A percentile compares a stretch with the other conserved stretches of the same genome.
These are phyloP conservation scores for Styphnolobium japonicum DNA, from an alignment of 306 rosid genomes.

Conservation along the genomic window DNA sequence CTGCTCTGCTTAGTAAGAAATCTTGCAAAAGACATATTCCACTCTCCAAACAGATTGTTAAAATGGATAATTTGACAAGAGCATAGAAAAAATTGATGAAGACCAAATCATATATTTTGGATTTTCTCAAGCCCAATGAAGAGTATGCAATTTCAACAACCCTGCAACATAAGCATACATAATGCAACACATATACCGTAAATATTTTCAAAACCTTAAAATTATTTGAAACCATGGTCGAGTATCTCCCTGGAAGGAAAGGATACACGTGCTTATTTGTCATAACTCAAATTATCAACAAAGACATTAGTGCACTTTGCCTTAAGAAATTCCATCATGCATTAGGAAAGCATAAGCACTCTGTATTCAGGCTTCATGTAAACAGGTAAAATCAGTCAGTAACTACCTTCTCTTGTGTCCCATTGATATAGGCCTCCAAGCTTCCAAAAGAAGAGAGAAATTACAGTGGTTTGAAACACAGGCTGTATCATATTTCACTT, in stretches of 20 bases:
- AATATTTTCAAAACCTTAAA: neutral
- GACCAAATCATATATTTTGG: neutral
- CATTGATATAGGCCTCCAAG: constrained; percentile 89
- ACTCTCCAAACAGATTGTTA: neutral
- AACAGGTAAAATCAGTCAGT: constrained; percentile 1
- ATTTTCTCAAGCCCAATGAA: neutral
- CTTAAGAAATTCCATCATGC: neutral
- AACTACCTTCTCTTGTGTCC: constrained; percentile 87
- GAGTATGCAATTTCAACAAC: neutral
- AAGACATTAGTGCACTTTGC: neutral
- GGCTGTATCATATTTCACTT: constrained; percentile 29
- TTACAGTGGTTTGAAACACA: constrained; percentile 35
- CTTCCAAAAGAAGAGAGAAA: constrained; percentile 68
- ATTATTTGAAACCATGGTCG: neutral
- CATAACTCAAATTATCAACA: constrained; percentile 10
- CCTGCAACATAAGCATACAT: constrained; percentile 1
- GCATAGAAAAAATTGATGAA: neutral
- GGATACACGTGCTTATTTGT: neutral
- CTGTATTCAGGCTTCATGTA: neutral
- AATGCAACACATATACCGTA: neutral
- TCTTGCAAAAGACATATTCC: neutral
- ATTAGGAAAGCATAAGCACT: neutral
- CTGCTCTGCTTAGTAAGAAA: neutral
- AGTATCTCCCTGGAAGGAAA: neutral
- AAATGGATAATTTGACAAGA: neutral